Evolutionary conservation across 2,329 filamentous ascomycete species (phyloP).

Genomic region (Trichoderma koningiopsis): DNA sequence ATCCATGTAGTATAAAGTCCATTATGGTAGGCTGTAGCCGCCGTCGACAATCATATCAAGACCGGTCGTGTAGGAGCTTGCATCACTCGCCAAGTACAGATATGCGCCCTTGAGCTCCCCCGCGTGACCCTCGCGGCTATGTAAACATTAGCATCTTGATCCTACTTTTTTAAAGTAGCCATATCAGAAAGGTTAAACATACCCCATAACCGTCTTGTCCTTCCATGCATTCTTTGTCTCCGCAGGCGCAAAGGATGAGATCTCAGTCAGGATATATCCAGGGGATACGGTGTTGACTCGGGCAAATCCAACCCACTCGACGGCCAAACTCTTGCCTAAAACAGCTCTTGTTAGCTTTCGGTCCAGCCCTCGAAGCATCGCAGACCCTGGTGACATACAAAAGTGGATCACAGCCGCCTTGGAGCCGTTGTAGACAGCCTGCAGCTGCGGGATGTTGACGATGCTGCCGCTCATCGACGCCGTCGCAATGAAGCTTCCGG

Average conservation of each 20-base stretch:
- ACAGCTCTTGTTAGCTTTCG: background rate
- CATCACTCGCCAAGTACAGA: slow-evolving; percentile 79
- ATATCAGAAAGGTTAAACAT: slow-evolving; percentile 33
- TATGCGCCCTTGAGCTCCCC: slow-evolving; percentile 82
- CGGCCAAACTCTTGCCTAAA: slow-evolving; percentile 66
- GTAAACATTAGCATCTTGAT: background rate
- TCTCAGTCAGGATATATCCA: slow-evolving; percentile 75
- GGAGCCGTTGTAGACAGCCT: slow-evolving; percentile 72
- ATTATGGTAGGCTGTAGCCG: slow-evolving; percentile 62
- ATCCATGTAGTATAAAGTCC: background rate
- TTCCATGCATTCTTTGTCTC: slow-evolving; percentile 75
- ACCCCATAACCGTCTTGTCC: slow-evolving; percentile 78
- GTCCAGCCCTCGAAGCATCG: background rate
- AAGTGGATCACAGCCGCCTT: slow-evolving; percentile 66
- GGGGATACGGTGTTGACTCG: slow-evolving; percentile 73
- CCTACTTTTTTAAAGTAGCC: background rate
- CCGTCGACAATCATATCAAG: slow-evolving; percentile 75
- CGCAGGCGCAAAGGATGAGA: slow-evolving; percentile 63
- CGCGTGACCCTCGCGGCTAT: slow-evolving; percentile 67
- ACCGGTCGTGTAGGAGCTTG: slow-evolving; percentile 79
- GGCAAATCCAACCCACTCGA: slow-evolving; percentile 77
- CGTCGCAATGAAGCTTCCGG: slow-evolving; percentile 75
- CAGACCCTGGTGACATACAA: slow-evolving; percentile 43
- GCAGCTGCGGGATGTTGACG: slow-evolving; percentile 74
- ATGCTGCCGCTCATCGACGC: slow-evolving; percentile 79